Base-by-base conservation (phyloP, 2,329 filamentous ascomycete species). In the Cercospora sesami region DNA sequence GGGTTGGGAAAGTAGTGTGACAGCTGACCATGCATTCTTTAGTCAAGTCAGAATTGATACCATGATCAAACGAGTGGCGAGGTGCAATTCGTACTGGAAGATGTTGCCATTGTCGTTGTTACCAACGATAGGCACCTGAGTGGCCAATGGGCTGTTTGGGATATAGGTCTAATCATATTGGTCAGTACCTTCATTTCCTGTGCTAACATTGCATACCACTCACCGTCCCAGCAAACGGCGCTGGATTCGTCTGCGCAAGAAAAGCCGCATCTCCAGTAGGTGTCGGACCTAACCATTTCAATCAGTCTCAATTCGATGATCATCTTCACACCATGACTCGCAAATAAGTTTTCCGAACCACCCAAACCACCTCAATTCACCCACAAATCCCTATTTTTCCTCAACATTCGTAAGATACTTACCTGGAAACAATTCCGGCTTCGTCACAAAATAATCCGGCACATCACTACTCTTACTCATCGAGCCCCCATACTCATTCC, bases 121-220 rank as follows among this genome's bases (percentile, higher is more conserved):
- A 28, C 89, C 89, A 31, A 63, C 36, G 61, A 93, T 90, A 0
- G 90, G 89, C 21, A 90, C 82, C 39, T 87, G 86, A 1, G 90
- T 93, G 80, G 92, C 89, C 66, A 93, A 81, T 60, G 91, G 91
- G 60, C 85, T 81, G 74, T 91, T 91, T 14, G 90, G 88, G 33
- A 89, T 86, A 75, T 88, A 92, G 5, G 87, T 86, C 71, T n/a
- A 9, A 28, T 14, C 36, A 26, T 9, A 21, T 57, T 31, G 4
- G 30, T 26, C 51, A 55, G 42, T n/a, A n/a, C n/a, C n/a, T n/a
- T n/a, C n/a, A n/a, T n/a, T n/a, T n/a, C n/a, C n/a, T n/a, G n/a
- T n/a, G n/a, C n/a, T n/a, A n/a, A n/a, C n/a, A n/a, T 18, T 21
- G 45, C 21, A 21, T 23, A 10, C 53, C 33, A 65, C 69, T 68